Conservation (phyloP, 73 alveolate species). For the Blepharisma stoltei region DNA sequence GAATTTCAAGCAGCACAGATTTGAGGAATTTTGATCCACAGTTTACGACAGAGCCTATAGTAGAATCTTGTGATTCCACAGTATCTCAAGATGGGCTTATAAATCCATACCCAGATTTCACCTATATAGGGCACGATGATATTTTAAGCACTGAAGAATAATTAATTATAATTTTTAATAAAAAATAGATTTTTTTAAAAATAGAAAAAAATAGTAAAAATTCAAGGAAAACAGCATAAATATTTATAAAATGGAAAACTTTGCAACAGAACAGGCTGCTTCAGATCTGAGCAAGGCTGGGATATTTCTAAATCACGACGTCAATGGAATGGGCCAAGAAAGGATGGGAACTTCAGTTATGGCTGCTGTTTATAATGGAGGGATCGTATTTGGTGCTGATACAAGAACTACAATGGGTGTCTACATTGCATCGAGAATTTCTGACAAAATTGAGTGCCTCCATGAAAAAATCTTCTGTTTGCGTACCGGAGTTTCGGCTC, state of each 20-base stretch:
- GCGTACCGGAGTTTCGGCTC: slow-evolving; percentile 21
- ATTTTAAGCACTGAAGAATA: slow-evolving; percentile 13
- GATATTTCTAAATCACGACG: no score
- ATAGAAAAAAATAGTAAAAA: no score
- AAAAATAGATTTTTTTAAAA: no score
- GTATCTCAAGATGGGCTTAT: neutral
- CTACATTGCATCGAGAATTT: neutral
- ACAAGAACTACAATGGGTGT: slow-evolving; percentile 19
- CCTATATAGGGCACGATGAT: slow-evolving; percentile 31
- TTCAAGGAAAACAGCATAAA: no score
- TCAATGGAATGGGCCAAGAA: no score
- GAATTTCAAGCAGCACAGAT: slow-evolving; percentile 33
- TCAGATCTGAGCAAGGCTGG: no score
- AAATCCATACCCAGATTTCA: slow-evolving; percentile 18
- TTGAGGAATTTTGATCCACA: slow-evolving; percentile 42
- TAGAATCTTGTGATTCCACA: slow-evolving; percentile 39
- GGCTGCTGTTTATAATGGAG: slow-evolving; percentile 30
- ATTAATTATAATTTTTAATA: no score
- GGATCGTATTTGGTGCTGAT: slow-evolving; percentile 31
- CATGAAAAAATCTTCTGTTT: slow-evolving; percentile 10
- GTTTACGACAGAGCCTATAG: slow-evolving; percentile 45
- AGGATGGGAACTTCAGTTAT: slow-evolving; percentile 4
- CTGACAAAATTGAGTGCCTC: slow-evolving; percentile 18
- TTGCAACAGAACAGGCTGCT: no score
- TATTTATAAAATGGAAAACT: no score